Conservation (phyloP, 2,329 filamentous ascomycete species). For the Fusarium oligoseptatum region DNA sequence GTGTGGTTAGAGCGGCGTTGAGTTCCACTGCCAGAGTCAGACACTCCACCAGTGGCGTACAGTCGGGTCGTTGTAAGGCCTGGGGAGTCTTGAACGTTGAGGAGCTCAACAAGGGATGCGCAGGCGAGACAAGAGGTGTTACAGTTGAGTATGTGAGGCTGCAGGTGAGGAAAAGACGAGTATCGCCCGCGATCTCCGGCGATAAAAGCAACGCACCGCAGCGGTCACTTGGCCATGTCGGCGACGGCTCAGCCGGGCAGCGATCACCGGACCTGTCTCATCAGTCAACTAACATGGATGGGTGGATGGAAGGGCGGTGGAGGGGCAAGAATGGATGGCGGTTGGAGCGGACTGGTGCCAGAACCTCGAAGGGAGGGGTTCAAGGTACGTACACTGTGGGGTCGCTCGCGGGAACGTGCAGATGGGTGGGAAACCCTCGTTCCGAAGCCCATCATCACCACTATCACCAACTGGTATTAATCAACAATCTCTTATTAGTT, state of each 20-base stretch:
- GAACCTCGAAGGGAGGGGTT: conserved; percentile 29
- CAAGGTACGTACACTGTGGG: conserved; percentile 27
- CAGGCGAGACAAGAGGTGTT: neutral
- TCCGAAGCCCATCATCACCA: neutral
- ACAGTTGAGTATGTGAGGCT: neutral
- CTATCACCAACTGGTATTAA: neutral
- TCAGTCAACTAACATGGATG: conserved; percentile 30
- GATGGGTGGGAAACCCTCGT: conserved; percentile 1
- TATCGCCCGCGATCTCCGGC: conserved; percentile 1
- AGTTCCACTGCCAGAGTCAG: conserved; percentile 19
- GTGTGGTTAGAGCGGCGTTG: conserved; percentile 18
- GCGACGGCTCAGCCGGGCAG: conserved; percentile 39
- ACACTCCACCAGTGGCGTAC: conserved; percentile 35
- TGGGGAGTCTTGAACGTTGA: neutral
- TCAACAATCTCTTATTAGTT: conserved; percentile 1
- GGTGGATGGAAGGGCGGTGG: conserved; percentile 23
- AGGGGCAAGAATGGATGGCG: conserved; percentile 38
- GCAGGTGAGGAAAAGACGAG: neutral
- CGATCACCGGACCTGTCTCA: conserved; percentile 45
- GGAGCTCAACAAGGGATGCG: neutral
- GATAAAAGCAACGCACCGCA: conserved; percentile 22
- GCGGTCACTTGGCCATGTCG: conserved; percentile 42
- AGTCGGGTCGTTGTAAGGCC: conserved; percentile 8
- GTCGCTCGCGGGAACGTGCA: neutral
- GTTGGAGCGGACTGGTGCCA: conserved; percentile 15